Conservation (phyloP, 192 early-diverging fungal species). For the Backusella liffmaniae region DNA sequence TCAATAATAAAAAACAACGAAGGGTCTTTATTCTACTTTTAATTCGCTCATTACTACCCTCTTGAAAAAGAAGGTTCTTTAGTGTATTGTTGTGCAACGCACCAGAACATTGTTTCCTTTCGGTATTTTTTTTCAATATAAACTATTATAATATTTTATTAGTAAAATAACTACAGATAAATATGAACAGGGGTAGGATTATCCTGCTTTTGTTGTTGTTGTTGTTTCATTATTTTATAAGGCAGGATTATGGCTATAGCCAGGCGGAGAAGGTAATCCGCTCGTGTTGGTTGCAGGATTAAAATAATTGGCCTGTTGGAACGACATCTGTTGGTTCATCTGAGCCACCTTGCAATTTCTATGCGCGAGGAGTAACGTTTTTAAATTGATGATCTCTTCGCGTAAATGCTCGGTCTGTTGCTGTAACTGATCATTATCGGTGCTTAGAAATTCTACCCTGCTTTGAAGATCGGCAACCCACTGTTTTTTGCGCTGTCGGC, state of each 20-base stretch:
- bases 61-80: no score
- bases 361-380: not conserved
- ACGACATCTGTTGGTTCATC: slow-evolving; percentile 38
- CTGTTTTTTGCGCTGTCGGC: slow-evolving; percentile 10
- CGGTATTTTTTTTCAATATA: no score
- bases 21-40: no score
- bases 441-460: not conserved
- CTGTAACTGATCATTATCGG: not conserved
- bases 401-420: not conserved
- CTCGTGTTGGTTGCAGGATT: not conserved
- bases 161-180: no score
- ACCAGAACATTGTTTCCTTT: no score
- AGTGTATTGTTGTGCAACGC: no score
- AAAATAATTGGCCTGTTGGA: not conserved
- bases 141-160: no score
- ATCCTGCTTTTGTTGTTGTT: not conserved
- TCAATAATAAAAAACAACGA: no score
- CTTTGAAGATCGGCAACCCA: slow-evolving; percentile 13
- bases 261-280: not conserved
- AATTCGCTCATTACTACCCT: no score
- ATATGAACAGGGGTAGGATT: no score
- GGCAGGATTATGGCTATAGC: not conserved
- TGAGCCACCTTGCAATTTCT: not conserved
- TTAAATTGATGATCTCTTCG: slow-evolving; percentile 7
- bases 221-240: not conserved